Evolutionary conservation across 306 rosid species (phyloP).

Genomic region (Albizia julibrissin): DNA sequence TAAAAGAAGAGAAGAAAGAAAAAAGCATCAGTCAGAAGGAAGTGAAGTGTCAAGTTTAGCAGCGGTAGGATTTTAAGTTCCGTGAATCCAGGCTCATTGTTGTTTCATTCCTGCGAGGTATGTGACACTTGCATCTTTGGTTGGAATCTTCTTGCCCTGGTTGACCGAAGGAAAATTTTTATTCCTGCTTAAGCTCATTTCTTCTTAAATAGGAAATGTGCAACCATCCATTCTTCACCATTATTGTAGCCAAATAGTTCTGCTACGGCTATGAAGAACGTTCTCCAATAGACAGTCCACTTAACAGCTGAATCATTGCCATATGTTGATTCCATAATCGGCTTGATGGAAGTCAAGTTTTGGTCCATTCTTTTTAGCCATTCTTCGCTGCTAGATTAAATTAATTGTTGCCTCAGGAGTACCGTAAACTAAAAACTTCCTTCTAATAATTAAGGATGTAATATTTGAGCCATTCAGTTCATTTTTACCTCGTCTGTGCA

Average conservation of each 20-base stretch:
- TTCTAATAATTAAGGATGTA: constrained; percentile 6
- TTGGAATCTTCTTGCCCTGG: no score
- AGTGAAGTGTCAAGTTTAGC: neutral
- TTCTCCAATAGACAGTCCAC: constrained; percentile 96
- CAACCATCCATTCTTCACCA: constrained; percentile 97
- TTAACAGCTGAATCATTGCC: constrained; percentile 81
- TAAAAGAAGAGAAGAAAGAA: neutral
- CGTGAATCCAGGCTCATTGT: constrained; percentile 3
- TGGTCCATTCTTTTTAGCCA: constrained; percentile 94
- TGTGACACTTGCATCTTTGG: neutral
- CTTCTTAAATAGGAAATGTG: constrained; percentile 78
- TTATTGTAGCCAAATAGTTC: constrained; percentile 83
- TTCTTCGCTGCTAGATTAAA: constrained; percentile 72
- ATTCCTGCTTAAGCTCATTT: constrained; percentile 38
- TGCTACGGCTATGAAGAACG: constrained; percentile 87
- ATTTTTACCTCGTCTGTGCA: constrained; percentile 74
- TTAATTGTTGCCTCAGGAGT: constrained; percentile 21
- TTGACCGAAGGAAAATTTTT: neutral
- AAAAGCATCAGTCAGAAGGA: neutral
- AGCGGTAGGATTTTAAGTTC: constrained; percentile 13
- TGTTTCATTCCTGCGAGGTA: constrained; percentile 12
- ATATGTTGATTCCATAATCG: constrained; percentile 83
- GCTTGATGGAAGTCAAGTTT: constrained; percentile 51
- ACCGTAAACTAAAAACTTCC: neutral
- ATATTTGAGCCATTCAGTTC: neutral